These are phyloP conservation scores for Trifolium subterraneum DNA, from an alignment of 306 rosid genomes.

Conservation along the genomic window DNA sequence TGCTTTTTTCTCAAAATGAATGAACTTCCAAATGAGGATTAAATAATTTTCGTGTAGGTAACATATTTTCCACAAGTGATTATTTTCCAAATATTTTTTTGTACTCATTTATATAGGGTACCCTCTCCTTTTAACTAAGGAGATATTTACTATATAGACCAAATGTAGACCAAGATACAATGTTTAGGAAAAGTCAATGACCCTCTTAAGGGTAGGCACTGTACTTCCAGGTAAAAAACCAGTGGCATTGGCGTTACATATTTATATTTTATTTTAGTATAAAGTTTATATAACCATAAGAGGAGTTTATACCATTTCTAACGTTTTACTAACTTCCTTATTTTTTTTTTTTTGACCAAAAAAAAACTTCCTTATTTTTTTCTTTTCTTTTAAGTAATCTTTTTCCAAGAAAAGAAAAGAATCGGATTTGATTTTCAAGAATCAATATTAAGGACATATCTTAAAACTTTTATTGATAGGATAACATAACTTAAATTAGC, in stretches of 20 bases:
- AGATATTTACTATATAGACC: slow-evolving; percentile 2
- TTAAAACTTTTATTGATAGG: slow-evolving; percentile 33
- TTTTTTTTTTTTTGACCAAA: too few species aligned
- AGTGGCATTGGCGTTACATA: not conserved
- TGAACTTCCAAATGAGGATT: slow-evolving; percentile 41
- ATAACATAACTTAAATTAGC: slow-evolving; percentile 20
- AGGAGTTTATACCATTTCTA: slow-evolving; percentile 26
- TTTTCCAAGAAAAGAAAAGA: slow-evolving; percentile 15
- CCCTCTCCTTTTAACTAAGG: slow-evolving; percentile 33
- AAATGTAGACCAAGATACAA: not conserved
- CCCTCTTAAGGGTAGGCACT: not conserved
- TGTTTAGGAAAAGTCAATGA: slow-evolving; percentile 14
- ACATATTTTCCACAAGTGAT: slow-evolving; percentile 28
- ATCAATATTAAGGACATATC: slow-evolving; percentile 25
- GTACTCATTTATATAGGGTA: slow-evolving; percentile 22
- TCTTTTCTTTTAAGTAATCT: not conserved
- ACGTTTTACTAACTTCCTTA: slow-evolving; percentile 5
- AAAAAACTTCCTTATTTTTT: slow-evolving; percentile 18
- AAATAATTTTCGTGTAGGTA: slow-evolving; percentile 38
- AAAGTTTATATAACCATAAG: slow-evolving; percentile 9
- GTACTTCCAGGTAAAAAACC: not conserved
- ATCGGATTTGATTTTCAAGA: slow-evolving; percentile 40
- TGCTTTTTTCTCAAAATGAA: slow-evolving; percentile 18
- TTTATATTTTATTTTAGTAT: not conserved
- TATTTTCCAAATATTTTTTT: slow-evolving; percentile 34